Evolutionary conservation across 1,139 yeast genomes (phyloP).

Genomic region (Hyphopichia pseudoburtonii): DNA sequence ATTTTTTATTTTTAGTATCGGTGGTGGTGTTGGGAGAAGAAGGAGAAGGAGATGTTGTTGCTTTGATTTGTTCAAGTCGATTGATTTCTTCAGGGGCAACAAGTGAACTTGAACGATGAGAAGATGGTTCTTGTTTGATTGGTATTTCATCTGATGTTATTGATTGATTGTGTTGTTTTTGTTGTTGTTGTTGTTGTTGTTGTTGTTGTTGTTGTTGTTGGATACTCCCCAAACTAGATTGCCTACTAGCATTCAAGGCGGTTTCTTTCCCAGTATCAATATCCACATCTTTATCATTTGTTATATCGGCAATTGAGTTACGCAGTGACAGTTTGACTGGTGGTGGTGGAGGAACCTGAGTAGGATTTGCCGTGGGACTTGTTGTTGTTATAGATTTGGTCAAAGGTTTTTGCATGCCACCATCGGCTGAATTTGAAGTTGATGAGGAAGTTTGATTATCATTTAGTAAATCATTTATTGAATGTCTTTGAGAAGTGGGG

Average conservation of each 20-base stretch:
- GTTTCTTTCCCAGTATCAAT: conserved; percentile 34
- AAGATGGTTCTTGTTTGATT: conserved; percentile 1
- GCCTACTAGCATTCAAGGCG: conserved; percentile 15
- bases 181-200: background rate
- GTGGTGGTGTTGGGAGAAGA: too few relatives aligned
- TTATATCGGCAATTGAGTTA: conserved; percentile 46
- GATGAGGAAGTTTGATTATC: conserved; percentile 10
- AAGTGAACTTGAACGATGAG: background rate
- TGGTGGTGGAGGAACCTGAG: conserved; percentile 1
- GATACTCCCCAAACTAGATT: conserved; percentile 4
- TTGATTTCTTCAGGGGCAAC: background rate
- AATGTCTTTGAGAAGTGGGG: conserved; percentile 23
- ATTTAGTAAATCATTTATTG: conserved; percentile 30
- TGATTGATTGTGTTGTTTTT: background rate
- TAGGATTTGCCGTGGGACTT: background rate
- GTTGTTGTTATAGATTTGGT: background rate
- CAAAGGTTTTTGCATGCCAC: background rate
- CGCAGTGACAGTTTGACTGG: conserved; percentile 17
- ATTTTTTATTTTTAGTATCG: too few relatives aligned
- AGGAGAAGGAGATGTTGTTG: conserved; percentile 5
- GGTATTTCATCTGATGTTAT: background rate
- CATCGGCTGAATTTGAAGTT: background rate
- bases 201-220: background rate
- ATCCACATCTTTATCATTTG: conserved; percentile 48
- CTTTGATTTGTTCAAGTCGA: background rate